phyloP scores from a whole-genome alignment of 768 basidiomycete species.

The Tricholoma terreum region DNA sequence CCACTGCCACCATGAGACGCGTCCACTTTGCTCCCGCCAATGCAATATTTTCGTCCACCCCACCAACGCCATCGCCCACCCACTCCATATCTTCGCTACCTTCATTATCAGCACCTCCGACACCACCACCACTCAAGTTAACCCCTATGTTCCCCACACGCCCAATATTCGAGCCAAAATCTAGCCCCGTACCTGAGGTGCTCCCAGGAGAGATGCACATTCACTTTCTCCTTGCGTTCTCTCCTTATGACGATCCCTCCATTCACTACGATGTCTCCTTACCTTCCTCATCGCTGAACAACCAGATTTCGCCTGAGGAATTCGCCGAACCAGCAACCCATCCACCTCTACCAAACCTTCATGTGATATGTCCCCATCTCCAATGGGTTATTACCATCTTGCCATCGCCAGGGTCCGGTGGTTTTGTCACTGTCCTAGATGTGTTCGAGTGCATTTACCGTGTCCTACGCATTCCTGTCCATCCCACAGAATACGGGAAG shows the following conservation, averaged over 20 bases:
- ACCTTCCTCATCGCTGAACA: constrained; percentile 26
- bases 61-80: constrained; percentile 36
- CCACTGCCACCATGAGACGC: constrained; percentile 30
- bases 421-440: constrained; percentile 45
- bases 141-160: constrained; percentile 32
- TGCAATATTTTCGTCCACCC: constrained; percentile 32
- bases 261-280: constrained; percentile 37
- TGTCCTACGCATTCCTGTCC: constrained; percentile 45
- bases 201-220: constrained; percentile 34
- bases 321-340: constrained; percentile 41
- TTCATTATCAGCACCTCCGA: constrained; percentile 32
- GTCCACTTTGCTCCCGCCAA: constrained; percentile 41
- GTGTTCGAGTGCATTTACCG: constrained; percentile 46
- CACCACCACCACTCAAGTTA: constrained; percentile 33
- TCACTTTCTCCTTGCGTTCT: constrained; percentile 40
- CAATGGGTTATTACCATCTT: constrained; percentile 33
- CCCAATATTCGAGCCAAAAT: constrained; percentile 14
- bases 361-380: constrained; percentile 33
- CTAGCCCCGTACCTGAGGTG: constrained; percentile 22
- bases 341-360: constrained; percentile 35
- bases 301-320: constrained; percentile 28
- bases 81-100: constrained; percentile 34
- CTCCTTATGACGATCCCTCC: constrained; percentile 30
- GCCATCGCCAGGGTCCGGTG: constrained; percentile 22
- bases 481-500: constrained; percentile 40